Base-by-base conservation (phyloP, 2,329 filamentous ascomycete genomes). In the Diaporthe amygdali region DNA sequence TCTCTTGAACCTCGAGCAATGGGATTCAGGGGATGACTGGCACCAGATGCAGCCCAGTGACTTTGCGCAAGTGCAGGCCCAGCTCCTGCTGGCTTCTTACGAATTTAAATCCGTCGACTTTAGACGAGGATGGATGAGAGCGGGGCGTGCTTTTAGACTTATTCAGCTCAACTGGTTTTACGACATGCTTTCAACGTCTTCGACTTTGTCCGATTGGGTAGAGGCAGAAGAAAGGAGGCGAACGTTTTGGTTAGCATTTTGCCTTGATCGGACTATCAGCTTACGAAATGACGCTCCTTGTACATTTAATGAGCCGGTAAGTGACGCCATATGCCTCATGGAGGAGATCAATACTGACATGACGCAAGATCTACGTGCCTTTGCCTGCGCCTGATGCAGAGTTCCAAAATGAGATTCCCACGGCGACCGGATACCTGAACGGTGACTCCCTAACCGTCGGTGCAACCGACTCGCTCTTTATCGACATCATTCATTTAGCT, bases 81-180 rank as follows among this genome's bases (percentile, higher is more conserved):
- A 74, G 75, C 74, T 76, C n/a, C 74, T 76, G 52, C 68, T 76
- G 20, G 74, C 75, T 5, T 72, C 72, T 17, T 74, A 76, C n/a
- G 76, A 77, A 32, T 75, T 76, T 34, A 75, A 76, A 66, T 74
- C 71, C 32, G 69, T 76, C 52, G 73, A 76, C 59, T 76, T 76
- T 27, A 71, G 74, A 25, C 71, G 72, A 30, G 74, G 72, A 12
- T 77, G 75, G 75, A 74, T 76, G 20, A 76, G 74, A 56, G 75
- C 75, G 41, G 75, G 76, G 34, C 73, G 75, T 71, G 74, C 75
- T 32, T 76, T 76, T 54, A 69, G 74, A 63, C 68, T 76, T 37
- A 74, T 77, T 22, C 75, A 76, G 68, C 73, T 76, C 41, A 63
- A 63, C 59, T 63, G 59, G 59, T 63, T 63, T 47, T 47, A 47